Evolutionary conservation across 495 filamentous ascomycete species (phyloP).

Genomic region (Aspergillus carlsbadensis): DNA sequence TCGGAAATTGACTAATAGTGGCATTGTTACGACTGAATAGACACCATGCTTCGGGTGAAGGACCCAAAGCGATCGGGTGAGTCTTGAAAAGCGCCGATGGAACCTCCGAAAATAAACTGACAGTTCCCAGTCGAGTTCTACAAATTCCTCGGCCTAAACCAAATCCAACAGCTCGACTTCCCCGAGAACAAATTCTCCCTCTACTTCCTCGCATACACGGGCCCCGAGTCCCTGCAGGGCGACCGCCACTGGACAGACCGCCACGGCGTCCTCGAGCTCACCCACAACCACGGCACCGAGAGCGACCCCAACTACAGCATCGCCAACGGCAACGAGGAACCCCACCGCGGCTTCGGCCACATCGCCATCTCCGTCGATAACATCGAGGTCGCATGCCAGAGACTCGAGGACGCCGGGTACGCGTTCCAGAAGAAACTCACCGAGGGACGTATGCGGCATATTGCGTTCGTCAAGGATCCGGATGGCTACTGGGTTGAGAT

Average conservation of each 20-base stretch:
- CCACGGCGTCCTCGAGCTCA: slow-evolving; percentile 87
- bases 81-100: background rate
- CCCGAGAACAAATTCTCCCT: slow-evolving; percentile 86
- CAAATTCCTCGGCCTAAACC: slow-evolving; percentile 84
- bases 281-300: slow-evolving; percentile 97
- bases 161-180: slow-evolving; percentile 72
- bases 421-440: slow-evolving; percentile 89
- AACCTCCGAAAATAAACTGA: background rate
- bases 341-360: slow-evolving; percentile 86
- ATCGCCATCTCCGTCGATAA: slow-evolving; percentile 86
- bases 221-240: slow-evolving; percentile 72
- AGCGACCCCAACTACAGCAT: slow-evolving; percentile 77
- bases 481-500: slow-evolving; percentile 91
- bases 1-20: background rate
- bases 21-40: slow-evolving; percentile 20
- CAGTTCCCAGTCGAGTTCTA: slow-evolving; percentile 75
- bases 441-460: slow-evolving; percentile 83
- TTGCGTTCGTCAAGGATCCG: slow-evolving; percentile 91
- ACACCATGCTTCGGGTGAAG: slow-evolving; percentile 85
- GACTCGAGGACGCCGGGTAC: slow-evolving; percentile 86
- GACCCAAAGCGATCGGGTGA: slow-evolving; percentile 79
- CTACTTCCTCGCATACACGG: slow-evolving; percentile 57
- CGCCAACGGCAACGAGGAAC: slow-evolving; percentile 87
- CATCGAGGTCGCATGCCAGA: slow-evolving; percentile 82
- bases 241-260: slow-evolving; percentile 77